phyloP scores from a whole-genome alignment of 148 eudicot genomes.

The Diospyros lotus region DNA sequence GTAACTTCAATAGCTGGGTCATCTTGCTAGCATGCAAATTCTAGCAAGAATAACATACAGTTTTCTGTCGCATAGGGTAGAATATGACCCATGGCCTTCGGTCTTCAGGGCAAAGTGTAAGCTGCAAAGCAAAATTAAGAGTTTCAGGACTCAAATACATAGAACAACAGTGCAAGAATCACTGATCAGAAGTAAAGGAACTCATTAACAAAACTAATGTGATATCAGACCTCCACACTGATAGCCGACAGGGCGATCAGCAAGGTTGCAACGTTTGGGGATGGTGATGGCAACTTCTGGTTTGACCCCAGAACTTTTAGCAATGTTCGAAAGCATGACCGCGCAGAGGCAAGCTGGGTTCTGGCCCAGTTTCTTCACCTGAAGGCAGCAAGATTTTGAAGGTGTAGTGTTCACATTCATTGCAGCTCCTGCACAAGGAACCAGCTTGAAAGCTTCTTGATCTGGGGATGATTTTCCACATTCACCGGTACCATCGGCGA shows the following conservation, averaged over 20 bases:
- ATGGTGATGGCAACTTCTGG: conserved; percentile 57
- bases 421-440: conserved; percentile 57
- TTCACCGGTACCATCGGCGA: conserved; percentile 44
- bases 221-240: conserved; percentile 42
- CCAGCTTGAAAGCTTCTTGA: conserved; percentile 51
- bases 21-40: no score
- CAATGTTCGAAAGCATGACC: conserved; percentile 61
- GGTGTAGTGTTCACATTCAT: conserved; percentile 38
- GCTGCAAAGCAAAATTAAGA: conserved; percentile 8
- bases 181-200: neutral
- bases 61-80: no score
- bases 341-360: conserved; percentile 62
- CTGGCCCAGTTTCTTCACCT: conserved; percentile 48
- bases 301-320: conserved; percentile 51
- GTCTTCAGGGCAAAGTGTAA: conserved; percentile 8
- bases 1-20: no score
- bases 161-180: no score
- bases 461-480: conserved; percentile 53
- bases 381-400: conserved; percentile 43
- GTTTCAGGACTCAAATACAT: neutral
- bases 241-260: conserved; percentile 67
- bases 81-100: neutral
- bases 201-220: neutral
- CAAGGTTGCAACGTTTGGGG: conserved; percentile 59
- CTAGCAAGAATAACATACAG: no score